Evolutionary conservation across 2,329 filamentous ascomycete species (phyloP).

Genomic region (Pseudocercospora crystallina): DNA sequence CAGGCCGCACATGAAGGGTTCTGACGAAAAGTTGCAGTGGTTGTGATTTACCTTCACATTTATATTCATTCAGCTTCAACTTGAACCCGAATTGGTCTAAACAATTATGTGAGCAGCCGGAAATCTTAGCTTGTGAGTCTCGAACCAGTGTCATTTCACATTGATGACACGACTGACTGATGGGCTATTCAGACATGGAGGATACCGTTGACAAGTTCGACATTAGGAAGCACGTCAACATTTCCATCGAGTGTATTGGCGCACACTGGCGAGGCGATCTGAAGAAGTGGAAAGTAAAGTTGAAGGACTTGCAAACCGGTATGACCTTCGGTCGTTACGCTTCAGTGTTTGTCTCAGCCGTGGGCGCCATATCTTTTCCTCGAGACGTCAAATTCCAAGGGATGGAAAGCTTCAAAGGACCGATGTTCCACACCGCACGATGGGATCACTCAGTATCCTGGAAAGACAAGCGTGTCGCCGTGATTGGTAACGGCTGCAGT

Average conservation of each 20-base stretch:
- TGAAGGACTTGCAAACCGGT: slow-evolving; percentile 34
- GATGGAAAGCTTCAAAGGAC: slow-evolving; percentile 42
- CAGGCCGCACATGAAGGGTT: no score
- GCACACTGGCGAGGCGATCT: slow-evolving; percentile 51
- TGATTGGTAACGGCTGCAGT: slow-evolving; percentile 49
- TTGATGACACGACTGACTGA: no score
- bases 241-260: slow-evolving; percentile 49
- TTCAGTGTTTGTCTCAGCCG: slow-evolving; percentile 46
- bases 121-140: slow-evolving; percentile 39
- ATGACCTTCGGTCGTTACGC: slow-evolving; percentile 36
- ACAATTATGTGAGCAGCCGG: slow-evolving; percentile 12
- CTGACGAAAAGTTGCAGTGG: no score
- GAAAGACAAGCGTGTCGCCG: slow-evolving; percentile 41
- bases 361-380: slow-evolving; percentile 39
- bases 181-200: no score
- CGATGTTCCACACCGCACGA: slow-evolving; percentile 45
- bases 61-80: no score
- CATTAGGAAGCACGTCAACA: slow-evolving; percentile 45
- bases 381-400: slow-evolving; percentile 39
- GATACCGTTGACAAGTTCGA: slow-evolving; percentile 12
- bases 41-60: slow-evolving; percentile 19
- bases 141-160: no score
- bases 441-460: slow-evolving; percentile 47
- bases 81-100: no score
- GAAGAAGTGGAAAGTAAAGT: slow-evolving; percentile 51